Percentiles rank a stretch among this genome's conserved stretches.
phyloP scores from a whole-genome alignment of 2,329 filamentous ascomycete species.

The Graphilbum ipis-grandicollis region DNA sequence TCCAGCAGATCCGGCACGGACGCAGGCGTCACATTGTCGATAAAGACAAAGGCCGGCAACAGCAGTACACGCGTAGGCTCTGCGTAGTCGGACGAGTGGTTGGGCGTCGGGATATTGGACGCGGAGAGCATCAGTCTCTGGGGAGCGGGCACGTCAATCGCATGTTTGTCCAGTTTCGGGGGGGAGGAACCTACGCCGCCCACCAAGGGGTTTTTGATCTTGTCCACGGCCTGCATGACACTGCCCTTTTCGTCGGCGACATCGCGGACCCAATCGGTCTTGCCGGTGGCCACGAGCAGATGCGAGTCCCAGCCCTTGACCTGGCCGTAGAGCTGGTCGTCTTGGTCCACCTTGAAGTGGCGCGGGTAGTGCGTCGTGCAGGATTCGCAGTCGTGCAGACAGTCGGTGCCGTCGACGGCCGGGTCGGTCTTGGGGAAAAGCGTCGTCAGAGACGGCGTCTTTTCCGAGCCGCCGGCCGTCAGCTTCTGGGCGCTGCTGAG shows the following conservation, averaged over 20 bases:
- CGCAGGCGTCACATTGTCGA: slow-evolving; percentile 68
- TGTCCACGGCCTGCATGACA: slow-evolving; percentile 59
- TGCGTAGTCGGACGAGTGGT: slow-evolving; percentile 42
- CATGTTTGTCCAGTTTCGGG: background rate
- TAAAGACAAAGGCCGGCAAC: slow-evolving; percentile 65
- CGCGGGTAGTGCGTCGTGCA: slow-evolving; percentile 66
- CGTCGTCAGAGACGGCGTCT: slow-evolving; percentile 13
- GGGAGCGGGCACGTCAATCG: background rate
- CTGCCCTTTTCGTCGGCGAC: slow-evolving; percentile 76
- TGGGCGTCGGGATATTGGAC: slow-evolving; percentile 73
- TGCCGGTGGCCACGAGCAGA: slow-evolving; percentile 82
- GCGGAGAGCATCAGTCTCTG: slow-evolving; percentile 81
- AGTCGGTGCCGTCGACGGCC: slow-evolving; percentile 73
- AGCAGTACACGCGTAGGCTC: slow-evolving; percentile 65
- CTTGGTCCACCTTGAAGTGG: slow-evolving; percentile 54
- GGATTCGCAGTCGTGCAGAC: slow-evolving; percentile 67
- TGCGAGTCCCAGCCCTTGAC: slow-evolving; percentile 83
- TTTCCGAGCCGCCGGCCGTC: slow-evolving; percentile 11
- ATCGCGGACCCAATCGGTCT: slow-evolving; percentile 84
- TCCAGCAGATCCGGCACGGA: slow-evolving; percentile 56
- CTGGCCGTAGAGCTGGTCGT: slow-evolving; percentile 66
- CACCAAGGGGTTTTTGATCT: no score
- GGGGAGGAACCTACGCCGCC: no score
- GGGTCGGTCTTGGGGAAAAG: slow-evolving; percentile 64
- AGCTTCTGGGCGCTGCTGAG: slow-evolving; percentile 20